These are phyloP conservation scores for Cyberlindnera mrakii DNA, from an alignment of 805 yeast species.

Conservation along the genomic window DNA sequence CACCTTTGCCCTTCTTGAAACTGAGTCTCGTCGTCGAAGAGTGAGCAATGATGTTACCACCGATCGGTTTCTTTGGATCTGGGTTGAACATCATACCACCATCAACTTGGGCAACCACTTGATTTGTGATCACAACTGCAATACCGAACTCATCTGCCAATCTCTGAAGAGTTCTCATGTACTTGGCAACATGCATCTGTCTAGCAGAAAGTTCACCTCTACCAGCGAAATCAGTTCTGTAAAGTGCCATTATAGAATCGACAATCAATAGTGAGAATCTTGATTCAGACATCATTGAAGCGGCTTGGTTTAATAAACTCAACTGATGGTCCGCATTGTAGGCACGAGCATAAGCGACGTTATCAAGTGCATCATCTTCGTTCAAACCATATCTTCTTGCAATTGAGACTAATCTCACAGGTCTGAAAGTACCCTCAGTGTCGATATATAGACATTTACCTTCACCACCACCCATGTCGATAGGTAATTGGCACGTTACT, in stretches of 20 bases:
- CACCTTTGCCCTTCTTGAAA: constrained; percentile 86
- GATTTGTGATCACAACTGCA: constrained; percentile 93
- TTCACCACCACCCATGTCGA: constrained; percentile 98
- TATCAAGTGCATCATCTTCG: constrained; percentile 91
- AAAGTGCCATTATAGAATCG: constrained; percentile 96
- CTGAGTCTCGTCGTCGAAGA: constrained; percentile 90
- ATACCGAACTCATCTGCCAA: constrained; percentile 97
- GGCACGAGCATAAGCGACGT: constrained; percentile 96
- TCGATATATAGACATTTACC: constrained; percentile 95
- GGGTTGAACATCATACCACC: constrained; percentile 79
- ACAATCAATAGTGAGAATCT: constrained; percentile 85
- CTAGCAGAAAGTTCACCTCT: constrained; percentile 94
- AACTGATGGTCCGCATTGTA: constrained; percentile 95
- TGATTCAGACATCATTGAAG: constrained; percentile 93
- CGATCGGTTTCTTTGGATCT: constrained; percentile 97
- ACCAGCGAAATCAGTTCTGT: constrained; percentile 91
- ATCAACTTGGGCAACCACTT: constrained; percentile 97
- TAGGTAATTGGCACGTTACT: constrained; percentile 92
- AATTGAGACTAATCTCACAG: constrained; percentile 80
- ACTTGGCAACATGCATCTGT: constrained; percentile 89
- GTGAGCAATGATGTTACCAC: constrained; percentile 97
- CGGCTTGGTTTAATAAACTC: constrained; percentile 81
- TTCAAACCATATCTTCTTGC: constrained; percentile 88
- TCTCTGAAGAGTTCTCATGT: constrained; percentile 85
- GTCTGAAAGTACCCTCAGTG: constrained; percentile 96